These are phyloP conservation scores for Diplocarpon mali DNA, from an alignment of 2,329 filamentous ascomycete genomes.

Conservation along the genomic window DNA sequence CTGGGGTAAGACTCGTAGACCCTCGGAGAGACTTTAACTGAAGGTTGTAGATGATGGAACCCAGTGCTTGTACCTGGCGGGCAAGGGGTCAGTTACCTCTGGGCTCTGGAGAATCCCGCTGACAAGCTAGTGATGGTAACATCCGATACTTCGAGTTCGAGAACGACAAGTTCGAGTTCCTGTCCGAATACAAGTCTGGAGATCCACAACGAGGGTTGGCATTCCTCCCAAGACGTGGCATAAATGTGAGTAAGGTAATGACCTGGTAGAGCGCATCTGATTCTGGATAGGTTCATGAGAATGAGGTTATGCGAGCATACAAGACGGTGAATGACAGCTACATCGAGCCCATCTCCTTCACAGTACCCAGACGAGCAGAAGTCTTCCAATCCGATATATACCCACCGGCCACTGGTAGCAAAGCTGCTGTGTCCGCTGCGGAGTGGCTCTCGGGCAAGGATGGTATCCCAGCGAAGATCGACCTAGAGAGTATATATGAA, in stretches of 20 bases:
- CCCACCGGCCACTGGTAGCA: constrained; percentile 70
- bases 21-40: constrained; percentile 17
- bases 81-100: constrained; percentile 66
- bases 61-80: constrained; percentile 89
- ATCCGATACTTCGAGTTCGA: constrained; percentile 98
- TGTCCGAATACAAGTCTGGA: constrained; percentile 93
- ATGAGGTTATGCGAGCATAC: constrained; percentile 90
- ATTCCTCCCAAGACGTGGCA: constrained; percentile 87
- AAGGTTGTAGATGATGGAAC: constrained; percentile 63
- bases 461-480: constrained; percentile 79
- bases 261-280: constrained; percentile 13
- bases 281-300: constrained; percentile 63
- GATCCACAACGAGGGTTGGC: constrained; percentile 92
- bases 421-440: constrained; percentile 64
- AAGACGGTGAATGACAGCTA: constrained; percentile 94
- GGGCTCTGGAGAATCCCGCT: constrained; percentile 2
- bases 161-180: constrained; percentile 96
- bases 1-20: constrained; percentile 53
- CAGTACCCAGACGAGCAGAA: constrained; percentile 85
- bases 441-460: constrained; percentile 87
- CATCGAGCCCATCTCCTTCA: constrained; percentile 96
- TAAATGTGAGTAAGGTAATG: constrained; percentile 52
- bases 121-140: constrained; percentile 68
- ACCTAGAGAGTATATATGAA: constrained; percentile 84
- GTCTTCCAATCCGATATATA: constrained; percentile 97